Conservation (phyloP, 2,329 filamentous ascomycete species). For the Calycina herbarum region DNA sequence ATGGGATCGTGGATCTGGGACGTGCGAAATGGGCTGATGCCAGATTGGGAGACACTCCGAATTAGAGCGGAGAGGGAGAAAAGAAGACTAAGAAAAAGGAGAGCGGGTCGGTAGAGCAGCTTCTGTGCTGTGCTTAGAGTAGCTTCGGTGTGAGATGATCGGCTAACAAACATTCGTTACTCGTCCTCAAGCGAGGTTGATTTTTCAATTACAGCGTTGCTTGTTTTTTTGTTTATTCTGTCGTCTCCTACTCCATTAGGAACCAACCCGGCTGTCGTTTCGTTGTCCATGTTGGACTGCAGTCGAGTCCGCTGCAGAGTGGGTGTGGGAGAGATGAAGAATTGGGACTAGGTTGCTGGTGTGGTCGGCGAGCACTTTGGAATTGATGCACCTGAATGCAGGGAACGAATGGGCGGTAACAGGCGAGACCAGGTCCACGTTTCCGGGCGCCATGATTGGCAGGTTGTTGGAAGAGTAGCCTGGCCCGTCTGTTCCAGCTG, state of each 20-base stretch:
- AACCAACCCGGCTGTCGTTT: background rate
- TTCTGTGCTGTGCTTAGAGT: background rate
- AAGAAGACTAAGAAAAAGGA: background rate
- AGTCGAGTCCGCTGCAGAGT: slow-evolving; percentile 4
- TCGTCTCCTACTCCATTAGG: slow-evolving; percentile 4
- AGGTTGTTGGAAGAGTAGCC: background rate
- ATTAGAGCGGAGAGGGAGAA: background rate
- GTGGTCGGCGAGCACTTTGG: background rate
- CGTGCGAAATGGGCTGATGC: slow-evolving; percentile 6
- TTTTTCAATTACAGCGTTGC: background rate
- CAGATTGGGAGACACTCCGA: background rate
- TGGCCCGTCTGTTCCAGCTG: slow-evolving; percentile 6
- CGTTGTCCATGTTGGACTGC: slow-evolving; percentile 4
- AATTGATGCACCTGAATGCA: slow-evolving; percentile 4
- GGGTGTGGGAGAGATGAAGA: background rate
- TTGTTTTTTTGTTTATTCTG: background rate
- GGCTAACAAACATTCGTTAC: background rate
- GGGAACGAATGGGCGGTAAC: slow-evolving; percentile 6
- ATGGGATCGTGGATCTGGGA: slow-evolving; percentile 5
- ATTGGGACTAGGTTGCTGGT: background rate
- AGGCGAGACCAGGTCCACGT: slow-evolving; percentile 6
- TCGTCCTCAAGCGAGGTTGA: background rate
- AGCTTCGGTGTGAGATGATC: background rate
- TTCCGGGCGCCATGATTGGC: slow-evolving; percentile 3
- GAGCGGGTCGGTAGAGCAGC: background rate